Conservation (phyloP, 306 rosid genomes). For the Ceratonia siliqua region DNA sequence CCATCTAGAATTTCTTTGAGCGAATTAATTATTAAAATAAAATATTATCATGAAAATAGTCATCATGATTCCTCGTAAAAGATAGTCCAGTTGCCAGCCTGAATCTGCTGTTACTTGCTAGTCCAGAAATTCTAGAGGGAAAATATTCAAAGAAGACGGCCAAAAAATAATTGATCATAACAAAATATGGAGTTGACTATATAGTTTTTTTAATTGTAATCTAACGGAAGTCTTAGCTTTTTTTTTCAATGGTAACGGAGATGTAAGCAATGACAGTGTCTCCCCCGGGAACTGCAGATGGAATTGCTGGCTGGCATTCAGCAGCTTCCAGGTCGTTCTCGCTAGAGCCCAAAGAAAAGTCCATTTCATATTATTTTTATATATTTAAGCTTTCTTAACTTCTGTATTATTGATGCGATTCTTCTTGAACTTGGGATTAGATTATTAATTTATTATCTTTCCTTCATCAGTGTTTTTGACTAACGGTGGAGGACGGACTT, state of each 20-base stretch:
- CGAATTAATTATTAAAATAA: slow-evolving; percentile 16
- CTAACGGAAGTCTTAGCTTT: no score
- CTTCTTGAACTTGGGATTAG: no score
- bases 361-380: neutral
- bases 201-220: neutral
- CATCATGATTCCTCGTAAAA: neutral
- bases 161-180: no score
- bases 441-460: no score
- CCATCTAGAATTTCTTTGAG: neutral
- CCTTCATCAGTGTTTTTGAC: no score
- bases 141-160: slow-evolving; percentile 16
- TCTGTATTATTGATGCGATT: no score
- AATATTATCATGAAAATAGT: neutral
- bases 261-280: neutral
- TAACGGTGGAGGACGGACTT: no score
- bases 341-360: neutral
- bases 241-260: neutral
- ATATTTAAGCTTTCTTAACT: no score
- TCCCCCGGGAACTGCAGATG: neutral
- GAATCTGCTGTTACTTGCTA: slow-evolving; percentile 15
- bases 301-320: slow-evolving; percentile 28
- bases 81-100: slow-evolving; percentile 27
- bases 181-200: no score
- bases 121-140: neutral
- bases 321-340: slow-evolving; percentile 28